Conservation (phyloP, 352 stramenopile species). For the Discostella stelligera region DNA sequence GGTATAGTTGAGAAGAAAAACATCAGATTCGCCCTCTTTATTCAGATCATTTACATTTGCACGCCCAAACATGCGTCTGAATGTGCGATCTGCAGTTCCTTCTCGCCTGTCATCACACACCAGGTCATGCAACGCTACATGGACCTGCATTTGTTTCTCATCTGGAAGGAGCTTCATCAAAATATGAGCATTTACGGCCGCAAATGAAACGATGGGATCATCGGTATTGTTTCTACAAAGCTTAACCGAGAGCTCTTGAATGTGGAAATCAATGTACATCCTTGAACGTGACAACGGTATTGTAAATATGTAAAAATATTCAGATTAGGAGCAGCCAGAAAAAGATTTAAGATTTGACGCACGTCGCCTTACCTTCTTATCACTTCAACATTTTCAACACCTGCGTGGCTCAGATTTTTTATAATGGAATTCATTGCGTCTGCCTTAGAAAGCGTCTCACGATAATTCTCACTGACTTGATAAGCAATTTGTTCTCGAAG, state of each 20-base stretch:
- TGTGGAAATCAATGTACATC: conserved; percentile 74
- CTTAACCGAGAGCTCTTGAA: conserved; percentile 72
- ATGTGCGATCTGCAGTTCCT: conserved; percentile 46
- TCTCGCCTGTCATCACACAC: conserved; percentile 71
- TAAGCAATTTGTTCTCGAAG: conserved; percentile 40
- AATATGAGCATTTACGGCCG: conserved; percentile 68
- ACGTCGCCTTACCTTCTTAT: conserved; percentile 23
- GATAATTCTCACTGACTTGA: conserved; percentile 11
- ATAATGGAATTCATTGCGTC: conserved; percentile 36
- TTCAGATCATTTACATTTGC: conserved; percentile 25
- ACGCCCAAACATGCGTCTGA: conserved; percentile 71
- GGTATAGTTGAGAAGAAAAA: conserved; percentile 76
- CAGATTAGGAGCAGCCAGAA: background rate
- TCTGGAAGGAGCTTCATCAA: conserved; percentile 67
- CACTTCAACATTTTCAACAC: conserved; percentile 65
- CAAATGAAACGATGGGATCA: conserved; percentile 72
- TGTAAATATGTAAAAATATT: background rate
- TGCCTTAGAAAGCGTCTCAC: conserved; percentile 10
- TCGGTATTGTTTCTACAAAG: conserved; percentile 49
- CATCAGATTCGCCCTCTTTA: conserved; percentile 42
- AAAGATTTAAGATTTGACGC: background rate
- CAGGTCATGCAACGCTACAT: conserved; percentile 73
- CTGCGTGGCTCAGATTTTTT: conserved; percentile 76
- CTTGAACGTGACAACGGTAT: background rate
- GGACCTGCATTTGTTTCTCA: conserved; percentile 50